These are phyloP conservation scores for Silene coronaria DNA, from an alignment of 179 eudicot species.

Conservation along the genomic window DNA sequence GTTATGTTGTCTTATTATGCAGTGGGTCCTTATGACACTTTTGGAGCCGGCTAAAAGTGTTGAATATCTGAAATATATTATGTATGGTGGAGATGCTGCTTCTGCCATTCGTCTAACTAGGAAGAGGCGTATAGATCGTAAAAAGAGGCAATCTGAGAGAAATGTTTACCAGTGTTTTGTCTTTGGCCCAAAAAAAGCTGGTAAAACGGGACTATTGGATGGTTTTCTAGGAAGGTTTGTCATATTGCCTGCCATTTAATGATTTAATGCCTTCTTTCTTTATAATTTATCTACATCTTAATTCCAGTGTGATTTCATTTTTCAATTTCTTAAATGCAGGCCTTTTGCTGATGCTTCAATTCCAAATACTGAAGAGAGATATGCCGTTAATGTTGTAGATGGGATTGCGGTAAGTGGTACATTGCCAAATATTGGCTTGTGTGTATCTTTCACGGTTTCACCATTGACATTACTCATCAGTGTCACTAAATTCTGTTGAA, in stretches of 20 bases:
- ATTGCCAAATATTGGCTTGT: background rate
- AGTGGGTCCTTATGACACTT: slow-evolving; percentile 97
- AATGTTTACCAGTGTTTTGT: slow-evolving; percentile 86
- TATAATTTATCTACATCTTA: background rate
- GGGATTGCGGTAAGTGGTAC: slow-evolving; percentile 53
- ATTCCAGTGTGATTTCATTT: background rate
- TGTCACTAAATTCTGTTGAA: background rate
- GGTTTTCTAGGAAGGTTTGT: slow-evolving; percentile 71
- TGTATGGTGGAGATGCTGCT: slow-evolving; percentile 77
- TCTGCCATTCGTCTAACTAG: slow-evolving; percentile 74
- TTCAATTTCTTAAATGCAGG: slow-evolving; percentile 35
- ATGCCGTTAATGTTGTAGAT: slow-evolving; percentile 68
- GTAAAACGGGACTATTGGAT: slow-evolving; percentile 73
- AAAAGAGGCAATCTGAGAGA: slow-evolving; percentile 76
- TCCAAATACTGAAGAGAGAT: slow-evolving; percentile 50
- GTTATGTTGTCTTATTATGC: slow-evolving; percentile 22
- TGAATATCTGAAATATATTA: slow-evolving; percentile 77
- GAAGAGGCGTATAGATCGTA: slow-evolving; percentile 76
- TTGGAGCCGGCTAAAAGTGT: slow-evolving; percentile 76
- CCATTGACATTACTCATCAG: background rate
- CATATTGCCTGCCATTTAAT: slow-evolving; percentile 10
- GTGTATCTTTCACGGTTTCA: background rate
- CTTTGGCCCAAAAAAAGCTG: slow-evolving; percentile 84
- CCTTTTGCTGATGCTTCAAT: slow-evolving; percentile 55
- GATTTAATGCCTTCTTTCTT: slow-evolving; percentile 1